phyloP scores from a whole-genome alignment of 441 rosid species.

The Populus tomentosa region DNA sequence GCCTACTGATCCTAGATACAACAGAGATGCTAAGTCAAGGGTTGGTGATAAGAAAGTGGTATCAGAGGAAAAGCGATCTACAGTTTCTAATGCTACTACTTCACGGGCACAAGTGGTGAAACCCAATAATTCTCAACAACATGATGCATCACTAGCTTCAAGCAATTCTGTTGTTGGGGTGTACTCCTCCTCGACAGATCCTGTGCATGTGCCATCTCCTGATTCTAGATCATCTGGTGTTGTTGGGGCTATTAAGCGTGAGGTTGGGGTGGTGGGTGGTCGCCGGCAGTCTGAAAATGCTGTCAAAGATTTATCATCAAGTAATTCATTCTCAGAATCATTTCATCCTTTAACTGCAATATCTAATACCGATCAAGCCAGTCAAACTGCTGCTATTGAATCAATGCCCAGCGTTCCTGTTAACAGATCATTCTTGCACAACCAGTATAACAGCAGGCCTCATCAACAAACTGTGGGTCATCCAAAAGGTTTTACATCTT shows the following conservation, averaged over 20 bases:
- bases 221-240: conserved; percentile 71
- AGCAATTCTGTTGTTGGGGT: conserved; percentile 74
- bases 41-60: conserved; percentile 35
- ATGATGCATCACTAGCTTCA: conserved; percentile 38
- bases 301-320: conserved; percentile 39
- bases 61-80: conserved; percentile 38
- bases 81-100: conserved; percentile 19
- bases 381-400: conserved; percentile 39
- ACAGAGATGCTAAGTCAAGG: conserved; percentile 30
- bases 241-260: conserved; percentile 90
- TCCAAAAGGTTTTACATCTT: conserved; percentile 53
- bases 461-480: conserved; percentile 64
- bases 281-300: conserved; percentile 56
- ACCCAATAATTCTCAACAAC: conserved; percentile 34
- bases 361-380: conserved; percentile 49
- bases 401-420: conserved; percentile 43
- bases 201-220: conserved; percentile 97
- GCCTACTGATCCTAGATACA: conserved; percentile 32
- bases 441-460: conserved; percentile 53
- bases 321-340: conserved; percentile 49
- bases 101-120: conserved; percentile 38
- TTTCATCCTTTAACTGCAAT: conserved; percentile 46
- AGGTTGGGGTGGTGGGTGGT: conserved; percentile 78
- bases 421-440: conserved; percentile 42
- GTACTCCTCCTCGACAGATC: conserved; percentile 85